phyloP scores from a whole-genome alignment of 164 flowering plant species.

The Vitis amurensis region DNA sequence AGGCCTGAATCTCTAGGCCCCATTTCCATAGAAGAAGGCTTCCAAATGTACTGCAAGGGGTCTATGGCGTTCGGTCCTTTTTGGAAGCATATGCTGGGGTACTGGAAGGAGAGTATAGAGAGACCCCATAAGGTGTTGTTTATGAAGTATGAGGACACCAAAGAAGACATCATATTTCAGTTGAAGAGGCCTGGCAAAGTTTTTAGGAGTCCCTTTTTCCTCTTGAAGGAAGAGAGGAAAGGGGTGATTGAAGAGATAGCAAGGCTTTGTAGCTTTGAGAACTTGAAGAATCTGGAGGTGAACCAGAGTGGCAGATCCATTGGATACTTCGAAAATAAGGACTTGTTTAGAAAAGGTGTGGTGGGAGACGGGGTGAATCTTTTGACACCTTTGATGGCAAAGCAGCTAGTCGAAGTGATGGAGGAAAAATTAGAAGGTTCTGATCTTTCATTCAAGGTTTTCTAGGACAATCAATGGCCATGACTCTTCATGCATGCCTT shows the following conservation, averaged over 20 bases:
- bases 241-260: constrained; percentile 33
- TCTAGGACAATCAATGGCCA: not conserved
- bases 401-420: constrained; percentile 24
- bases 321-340: constrained; percentile 30
- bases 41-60: constrained; percentile 41
- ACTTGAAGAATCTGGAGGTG: constrained; percentile 39
- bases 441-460: constrained; percentile 29
- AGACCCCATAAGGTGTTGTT: constrained; percentile 38
- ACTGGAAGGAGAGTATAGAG: constrained; percentile 40
- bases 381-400: constrained; percentile 33
- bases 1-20: constrained; percentile 13
- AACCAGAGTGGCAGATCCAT: constrained; percentile 38
- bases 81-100: constrained; percentile 53
- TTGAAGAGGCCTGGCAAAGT: constrained; percentile 34
- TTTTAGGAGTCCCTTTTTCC: constrained; percentile 26
- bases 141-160: constrained; percentile 48
- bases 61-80: constrained; percentile 38
- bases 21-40: constrained; percentile 35
- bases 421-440: constrained; percentile 39
- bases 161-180: constrained; percentile 16
- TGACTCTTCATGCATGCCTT: constrained; percentile 30
- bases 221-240: constrained; percentile 21
- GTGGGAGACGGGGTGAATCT: constrained; percentile 49
- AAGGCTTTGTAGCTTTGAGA: constrained; percentile 40
- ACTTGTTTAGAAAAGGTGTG: constrained; percentile 44